Evolutionary conservation across 192 early-diverging fungal genomes (phyloP), one percentile per base, ranked within the genome.

Genomic region (Backusella tuberculispora): DNA sequence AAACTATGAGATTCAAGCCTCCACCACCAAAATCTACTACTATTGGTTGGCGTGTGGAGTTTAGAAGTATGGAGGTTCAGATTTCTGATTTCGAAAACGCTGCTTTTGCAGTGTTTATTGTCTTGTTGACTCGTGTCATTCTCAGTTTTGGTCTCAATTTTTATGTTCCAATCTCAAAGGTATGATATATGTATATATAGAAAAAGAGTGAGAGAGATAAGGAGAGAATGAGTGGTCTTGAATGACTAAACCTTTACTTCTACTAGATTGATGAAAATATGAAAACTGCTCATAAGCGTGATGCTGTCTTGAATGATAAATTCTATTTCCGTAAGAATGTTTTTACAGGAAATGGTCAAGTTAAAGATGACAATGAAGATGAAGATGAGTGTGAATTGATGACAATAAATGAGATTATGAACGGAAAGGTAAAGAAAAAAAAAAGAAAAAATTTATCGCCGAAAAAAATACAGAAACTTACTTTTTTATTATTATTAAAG

Each of bases 41-140:
- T 2, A 97, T 99, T 78, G 98, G 98, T 14, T 99, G 98, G 98
- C 88, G 98, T 53, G 96, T 99, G 38, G 98, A 99, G 83, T 99
- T 99, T 85, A 87, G 98, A 42, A 93, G 94, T 44, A 94, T 97
- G 90, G 98, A 99, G 80, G 89, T 98, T 69, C 98, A 99, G 83
- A 76, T 98, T 21, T 97, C 95, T 0, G 98, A 99, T 71, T 95
- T 95, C 81, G 98, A 97, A 76, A 99, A 99, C 74, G 95, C 98
- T 0, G 98, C 98, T 17, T 97, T 94, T 80, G 87, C 96, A 2
- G 89, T 97, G 41, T 99, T 99, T 81, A 92, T 96, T 72, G 95
- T 97, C 19, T 87, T 99, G 13, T 86, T 98, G 69, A 92, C 95
- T 6, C 86, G 97, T 21, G 92, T 93, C 12, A 90, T 99, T 63